A percentile compares a stretch with the other conserved stretches of the same genome.
These are phyloP conservation scores for Cucumis melo DNA, from an alignment of 306 rosid genomes.

Conservation along the genomic window DNA sequence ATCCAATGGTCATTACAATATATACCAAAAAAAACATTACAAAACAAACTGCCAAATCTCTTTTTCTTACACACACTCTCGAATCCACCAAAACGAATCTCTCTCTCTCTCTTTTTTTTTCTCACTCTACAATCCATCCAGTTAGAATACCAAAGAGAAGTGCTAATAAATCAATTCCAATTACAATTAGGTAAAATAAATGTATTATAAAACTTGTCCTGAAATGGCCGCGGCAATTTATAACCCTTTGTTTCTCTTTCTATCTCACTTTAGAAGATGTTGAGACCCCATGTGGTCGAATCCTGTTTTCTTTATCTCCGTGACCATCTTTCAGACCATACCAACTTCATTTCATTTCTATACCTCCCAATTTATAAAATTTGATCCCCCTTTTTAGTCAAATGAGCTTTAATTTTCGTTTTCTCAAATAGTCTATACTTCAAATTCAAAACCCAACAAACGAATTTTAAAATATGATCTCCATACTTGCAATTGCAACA, in stretches of 20 bases:
- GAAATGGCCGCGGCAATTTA: not conserved
- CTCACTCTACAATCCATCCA: too few relatives aligned
- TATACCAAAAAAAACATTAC: not conserved
- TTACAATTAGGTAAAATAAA: not conserved
- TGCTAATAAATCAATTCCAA: not conserved
- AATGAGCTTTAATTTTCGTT: too few relatives aligned
- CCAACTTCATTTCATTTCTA: not conserved
- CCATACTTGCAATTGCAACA: conserved; percentile 10
- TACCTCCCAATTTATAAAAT: not conserved
- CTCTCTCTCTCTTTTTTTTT: not conserved
- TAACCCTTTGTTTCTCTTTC: not conserved
- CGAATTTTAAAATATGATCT: conserved; percentile 18
- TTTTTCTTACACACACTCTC: not conserved
- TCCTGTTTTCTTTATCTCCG: not conserved
- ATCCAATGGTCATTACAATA: not conserved
- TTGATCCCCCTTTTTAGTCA: not conserved
- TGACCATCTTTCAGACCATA: not conserved
- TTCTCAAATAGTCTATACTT: too few relatives aligned
- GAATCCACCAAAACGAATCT: not conserved
- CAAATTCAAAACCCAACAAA: not conserved
- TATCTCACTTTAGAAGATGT: not conserved
- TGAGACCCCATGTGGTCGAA: not conserved
- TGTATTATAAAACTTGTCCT: not conserved
- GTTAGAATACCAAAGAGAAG: not conserved
- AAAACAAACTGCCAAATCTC: not conserved